A percentile compares a stretch with the other conserved stretches of the same genome.
Conservation (phyloP, 1,139 yeast species). For the Saccharomyces hybrid region DNA sequence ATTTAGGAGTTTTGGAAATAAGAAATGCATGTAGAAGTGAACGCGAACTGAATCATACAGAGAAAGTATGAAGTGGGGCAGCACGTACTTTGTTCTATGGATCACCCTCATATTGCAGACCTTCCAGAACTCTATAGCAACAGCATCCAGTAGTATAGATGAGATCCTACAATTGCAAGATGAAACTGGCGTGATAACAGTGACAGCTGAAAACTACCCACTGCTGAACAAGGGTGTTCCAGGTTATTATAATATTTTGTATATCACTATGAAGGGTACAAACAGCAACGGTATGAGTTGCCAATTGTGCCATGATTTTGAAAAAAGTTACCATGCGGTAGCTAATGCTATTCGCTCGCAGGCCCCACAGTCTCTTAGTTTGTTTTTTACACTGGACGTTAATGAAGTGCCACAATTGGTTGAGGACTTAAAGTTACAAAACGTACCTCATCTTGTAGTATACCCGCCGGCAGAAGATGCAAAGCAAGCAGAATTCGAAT, state of each 20-base stretch:
- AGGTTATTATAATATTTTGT: slow-evolving; percentile 38
- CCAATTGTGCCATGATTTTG: slow-evolving; percentile 37
- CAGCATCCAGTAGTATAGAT: background rate
- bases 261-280: slow-evolving; percentile 39
- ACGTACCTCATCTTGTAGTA: slow-evolving; percentile 60
- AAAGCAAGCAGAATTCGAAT: slow-evolving; percentile 18
- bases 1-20: background rate
- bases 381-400: slow-evolving; percentile 48
- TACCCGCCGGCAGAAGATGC: slow-evolving; percentile 43
- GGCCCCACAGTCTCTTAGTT: slow-evolving; percentile 37
- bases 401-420: slow-evolving; percentile 37
- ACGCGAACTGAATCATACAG: background rate
- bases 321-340: slow-evolving; percentile 36
- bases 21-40: background rate
- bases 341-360: slow-evolving; percentile 41
- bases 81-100: background rate
- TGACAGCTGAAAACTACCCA: slow-evolving; percentile 30
- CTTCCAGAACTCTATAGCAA: background rate
- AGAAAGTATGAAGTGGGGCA: background rate
- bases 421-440: slow-evolving; percentile 36
- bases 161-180: slow-evolving; percentile 14
- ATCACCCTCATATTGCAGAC: background rate
- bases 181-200: slow-evolving; percentile 24
- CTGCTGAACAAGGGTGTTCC: slow-evolving; percentile 31
- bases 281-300: slow-evolving; percentile 34